These are phyloP conservation scores for Daphne laureola DNA, from an alignment of 441 rosid genomes.

Conservation along the genomic window DNA sequence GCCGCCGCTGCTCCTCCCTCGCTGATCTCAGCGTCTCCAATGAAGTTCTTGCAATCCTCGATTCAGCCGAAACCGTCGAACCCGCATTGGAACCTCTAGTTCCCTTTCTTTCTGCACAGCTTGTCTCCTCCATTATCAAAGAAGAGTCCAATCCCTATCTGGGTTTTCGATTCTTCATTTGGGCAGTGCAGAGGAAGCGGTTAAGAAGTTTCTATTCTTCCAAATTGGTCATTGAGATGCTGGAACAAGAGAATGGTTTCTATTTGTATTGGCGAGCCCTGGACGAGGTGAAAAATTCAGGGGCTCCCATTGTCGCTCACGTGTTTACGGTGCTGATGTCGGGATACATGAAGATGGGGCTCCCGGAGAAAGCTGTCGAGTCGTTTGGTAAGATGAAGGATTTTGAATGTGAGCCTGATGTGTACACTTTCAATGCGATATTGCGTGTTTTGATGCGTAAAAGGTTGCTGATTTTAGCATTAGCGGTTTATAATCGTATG, in stretches of 20 bases:
- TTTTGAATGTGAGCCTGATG: constrained; percentile 59
- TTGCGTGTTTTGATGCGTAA: constrained; percentile 32
- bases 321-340: constrained; percentile 50
- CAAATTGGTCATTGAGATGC: constrained; percentile 31
- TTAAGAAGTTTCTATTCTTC: constrained; percentile 29
- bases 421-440: constrained; percentile 46
- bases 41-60: constrained; percentile 43
- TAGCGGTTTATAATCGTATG: constrained; percentile 61
- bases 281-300: constrained; percentile 35
- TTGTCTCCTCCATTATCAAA: constrained; percentile 45
- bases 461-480: constrained; percentile 43
- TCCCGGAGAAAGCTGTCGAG: constrained; percentile 58
- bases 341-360: constrained; percentile 47
- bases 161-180: constrained; percentile 73
- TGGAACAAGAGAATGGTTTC: constrained; percentile 34
- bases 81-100: constrained; percentile 62
- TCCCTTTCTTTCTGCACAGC: constrained; percentile 40
- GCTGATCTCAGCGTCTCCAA: constrained; percentile 22
- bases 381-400: constrained; percentile 63
- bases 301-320: constrained; percentile 26
- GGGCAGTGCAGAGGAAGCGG: constrained; percentile 56
- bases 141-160: constrained; percentile 30
- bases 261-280: constrained; percentile 57
- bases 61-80: constrained; percentile 47
- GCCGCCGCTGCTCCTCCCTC: constrained; percentile 14